Percentiles rank a stretch among this genome's conserved stretches.
These are phyloP conservation scores for Mesembryanthemum crystallinum DNA, from an alignment of 148 eudicot genomes.

Conservation along the genomic window DNA sequence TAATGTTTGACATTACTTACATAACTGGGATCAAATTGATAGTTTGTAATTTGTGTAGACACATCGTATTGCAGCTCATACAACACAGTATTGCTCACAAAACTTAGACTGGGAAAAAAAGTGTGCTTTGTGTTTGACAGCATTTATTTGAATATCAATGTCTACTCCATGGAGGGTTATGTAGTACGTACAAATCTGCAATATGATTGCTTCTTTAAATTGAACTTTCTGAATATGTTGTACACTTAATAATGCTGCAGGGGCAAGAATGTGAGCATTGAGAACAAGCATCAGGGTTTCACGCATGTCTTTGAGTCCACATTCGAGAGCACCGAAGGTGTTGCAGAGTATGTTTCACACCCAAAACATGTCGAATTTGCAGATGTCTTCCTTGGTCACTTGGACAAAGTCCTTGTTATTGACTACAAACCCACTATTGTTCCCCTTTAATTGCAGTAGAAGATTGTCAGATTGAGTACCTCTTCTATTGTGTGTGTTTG, in stretches of 20 bases:
- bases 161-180: no score
- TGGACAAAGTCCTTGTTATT: slow-evolving; percentile 58
- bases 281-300: slow-evolving; percentile 81
- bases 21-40: neutral
- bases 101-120: no score
- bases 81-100: no score
- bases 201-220: neutral
- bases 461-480: no score
- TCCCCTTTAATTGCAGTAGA: slow-evolving; percentile 28
- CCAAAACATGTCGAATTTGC: slow-evolving; percentile 65
- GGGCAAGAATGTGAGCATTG: slow-evolving; percentile 76
- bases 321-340: slow-evolving; percentile 65
- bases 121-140: no score
- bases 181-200: no score
- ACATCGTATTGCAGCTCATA: neutral
- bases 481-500: neutral
- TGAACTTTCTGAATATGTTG: neutral
- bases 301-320: slow-evolving; percentile 80
- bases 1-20: no score
- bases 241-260: slow-evolving; percentile 29
- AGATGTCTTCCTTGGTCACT: slow-evolving; percentile 33
- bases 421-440: slow-evolving; percentile 67
- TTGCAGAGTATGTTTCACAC: slow-evolving; percentile 64
- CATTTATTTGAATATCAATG: no score
- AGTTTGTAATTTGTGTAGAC: neutral